Conservation (phyloP, 768 basidiomycete genomes). For the Tricholoma sp. region DNA sequence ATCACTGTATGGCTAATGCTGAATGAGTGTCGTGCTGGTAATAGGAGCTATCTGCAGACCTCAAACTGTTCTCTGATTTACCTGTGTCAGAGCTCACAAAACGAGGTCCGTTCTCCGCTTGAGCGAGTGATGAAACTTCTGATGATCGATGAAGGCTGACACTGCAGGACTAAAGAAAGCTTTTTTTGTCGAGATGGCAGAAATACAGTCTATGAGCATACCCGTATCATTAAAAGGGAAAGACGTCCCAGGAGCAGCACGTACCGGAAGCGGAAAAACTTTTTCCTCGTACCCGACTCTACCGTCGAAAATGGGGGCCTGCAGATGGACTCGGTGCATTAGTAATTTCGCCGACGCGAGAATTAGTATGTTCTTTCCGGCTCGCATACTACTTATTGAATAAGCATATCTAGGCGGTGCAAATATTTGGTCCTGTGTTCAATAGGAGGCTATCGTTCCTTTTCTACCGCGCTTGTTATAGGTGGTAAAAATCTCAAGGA, state of each 20-base stretch:
- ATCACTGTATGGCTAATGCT: not conserved
- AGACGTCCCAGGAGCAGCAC: constrained; percentile 93
- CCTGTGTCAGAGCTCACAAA: constrained; percentile 77
- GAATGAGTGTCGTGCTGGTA: constrained; percentile 1
- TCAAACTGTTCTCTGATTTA: constrained; percentile 64
- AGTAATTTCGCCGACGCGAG: constrained; percentile 90
- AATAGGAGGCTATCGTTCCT: constrained; percentile 85
- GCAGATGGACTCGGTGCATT: constrained; percentile 89
- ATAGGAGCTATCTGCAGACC: constrained; percentile 46
- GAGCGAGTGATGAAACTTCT: not conserved
- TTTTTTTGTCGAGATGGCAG: constrained; percentile 84
- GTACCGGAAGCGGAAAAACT: constrained; percentile 95
- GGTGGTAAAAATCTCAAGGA: constrained; percentile 95
- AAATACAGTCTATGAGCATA: constrained; percentile 88
- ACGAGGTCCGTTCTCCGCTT: constrained; percentile 40
- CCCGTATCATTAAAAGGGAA: constrained; percentile 90
- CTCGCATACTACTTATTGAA: not conserved
- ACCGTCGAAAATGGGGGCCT: constrained; percentile 89
- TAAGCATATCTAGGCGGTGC: constrained; percentile 64
- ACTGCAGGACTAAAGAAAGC: constrained; percentile 75
- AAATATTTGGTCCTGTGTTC: constrained; percentile 95
- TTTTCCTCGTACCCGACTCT: constrained; percentile 87
- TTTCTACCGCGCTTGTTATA: constrained; percentile 93
- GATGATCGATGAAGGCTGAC: not conserved
- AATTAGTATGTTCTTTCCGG: constrained; percentile 57